Evolutionary conservation across 164 flowering plant genomes (phyloP).

Genomic region (Buxus sempervirens): DNA sequence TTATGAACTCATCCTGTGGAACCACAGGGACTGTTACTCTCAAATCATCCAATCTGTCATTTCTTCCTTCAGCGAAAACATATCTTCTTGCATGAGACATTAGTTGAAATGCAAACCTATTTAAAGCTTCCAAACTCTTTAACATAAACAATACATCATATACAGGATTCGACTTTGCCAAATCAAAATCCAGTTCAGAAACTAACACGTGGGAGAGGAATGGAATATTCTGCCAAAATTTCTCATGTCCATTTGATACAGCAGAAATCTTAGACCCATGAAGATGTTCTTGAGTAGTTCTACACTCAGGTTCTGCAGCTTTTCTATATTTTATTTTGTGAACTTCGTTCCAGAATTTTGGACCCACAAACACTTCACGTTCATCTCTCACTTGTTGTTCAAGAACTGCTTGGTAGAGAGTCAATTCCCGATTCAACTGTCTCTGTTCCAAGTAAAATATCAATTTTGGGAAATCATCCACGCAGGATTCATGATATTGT

Average conservation of each 20-base stretch:
- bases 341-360: conserved; percentile 57
- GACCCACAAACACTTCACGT: conserved; percentile 27
- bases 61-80: conserved; percentile 61
- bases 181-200: conserved; percentile 37
- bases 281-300: conserved; percentile 11
- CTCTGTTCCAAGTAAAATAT: conserved; percentile 55
- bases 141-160: conserved; percentile 65
- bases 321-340: conserved; percentile 56
- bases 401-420: conserved; percentile 76
- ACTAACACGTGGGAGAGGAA: conserved; percentile 38
- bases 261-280: conserved; percentile 9
- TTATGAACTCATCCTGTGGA: conserved; percentile 67
- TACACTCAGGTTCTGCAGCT: conserved; percentile 21
- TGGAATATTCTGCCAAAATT: conserved; percentile 25
- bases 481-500: conserved; percentile 19
- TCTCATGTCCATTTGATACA: conserved; percentile 17
- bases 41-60: conserved; percentile 41
- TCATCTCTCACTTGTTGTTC: conserved; percentile 39
- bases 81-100: conserved; percentile 38
- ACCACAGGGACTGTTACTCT: conserved; percentile 31
- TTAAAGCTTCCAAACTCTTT: conserved; percentile 61
- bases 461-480: conserved; percentile 36
- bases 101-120: conserved; percentile 46
- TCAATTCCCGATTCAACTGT: conserved; percentile 39
- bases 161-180: conserved; percentile 52